Base-by-base conservation (phyloP, 805 yeast species). In the Vanderwaltozyma yarrowii region DNA sequence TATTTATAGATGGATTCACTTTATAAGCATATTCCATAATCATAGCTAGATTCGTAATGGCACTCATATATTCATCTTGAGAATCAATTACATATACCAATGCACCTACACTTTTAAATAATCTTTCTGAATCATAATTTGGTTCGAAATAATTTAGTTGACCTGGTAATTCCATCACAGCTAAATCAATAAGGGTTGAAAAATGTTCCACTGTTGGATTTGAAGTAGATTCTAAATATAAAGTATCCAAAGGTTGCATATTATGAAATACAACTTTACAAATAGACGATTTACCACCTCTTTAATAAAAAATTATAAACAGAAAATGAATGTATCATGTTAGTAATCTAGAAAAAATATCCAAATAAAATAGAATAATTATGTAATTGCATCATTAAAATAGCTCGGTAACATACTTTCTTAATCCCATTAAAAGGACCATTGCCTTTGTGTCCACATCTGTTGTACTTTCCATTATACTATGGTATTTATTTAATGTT, bases 181-280 rank as follows among this genome's bases (percentile, higher is more conserved):
- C 79, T 32, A 89, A 65, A 56, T 88, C 92, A 30, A 88, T 84
- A 37, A 89, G 67, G 9, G 96, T 84, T 35, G 78, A 73, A 55
- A 87, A 83, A 51, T 75, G 82, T 51, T 87, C 95, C 12, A 81
- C 72, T 3, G 94, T 82, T 4, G 96, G 96, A 51, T 79, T 82
- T 2, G 94, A 74, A 0, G 98, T 89, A 36, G 88, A 77, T 50
- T 89, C 97, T 38, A 92, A 64, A 52, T 89, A 89, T 33, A 89
- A 61, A 0, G 97, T 88, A 52, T 89, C 96, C 43, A 87, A 66
- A 1, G 98, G 96, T 54, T 84, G 95, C 94, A 92, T 86, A 55
- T 85, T 83, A 59, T 89, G 95, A 61, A 92, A 92, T 2, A 92
- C 94, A 12, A 92, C 97, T 55, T 89, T 87, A 52, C 96, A 80